phyloP scores from a whole-genome alignment of 106 monocot genomes.

The Chionographis japonica region DNA sequence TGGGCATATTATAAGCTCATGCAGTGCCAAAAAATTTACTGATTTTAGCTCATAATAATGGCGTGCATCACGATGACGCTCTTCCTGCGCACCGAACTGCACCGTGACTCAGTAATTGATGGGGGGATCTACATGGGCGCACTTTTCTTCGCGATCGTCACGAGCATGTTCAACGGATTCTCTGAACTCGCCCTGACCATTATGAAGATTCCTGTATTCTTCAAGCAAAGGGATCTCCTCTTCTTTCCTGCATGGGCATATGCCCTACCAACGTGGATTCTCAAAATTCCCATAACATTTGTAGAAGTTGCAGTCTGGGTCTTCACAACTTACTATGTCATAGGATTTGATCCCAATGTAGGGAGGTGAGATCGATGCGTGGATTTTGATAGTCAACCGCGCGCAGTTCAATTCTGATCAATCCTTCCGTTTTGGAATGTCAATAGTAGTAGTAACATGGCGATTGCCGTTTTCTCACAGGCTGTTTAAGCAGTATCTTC shows the following conservation, averaged over 20 bases:
- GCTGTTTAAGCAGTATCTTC: conserved; percentile 38
- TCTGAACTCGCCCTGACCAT: conserved; percentile 51
- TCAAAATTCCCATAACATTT: conserved; percentile 46
- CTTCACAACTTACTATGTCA: conserved; percentile 41
- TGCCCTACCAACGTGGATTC: conserved; percentile 46
- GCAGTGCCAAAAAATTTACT: background rate
- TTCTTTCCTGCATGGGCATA: conserved; percentile 61
- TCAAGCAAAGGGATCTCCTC: conserved; percentile 51
- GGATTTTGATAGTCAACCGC: no score
- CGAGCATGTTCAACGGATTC: conserved; percentile 42
- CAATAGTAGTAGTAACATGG: background rate
- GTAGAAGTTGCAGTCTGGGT: conserved; percentile 47
- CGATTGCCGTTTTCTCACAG: conserved; percentile 4
- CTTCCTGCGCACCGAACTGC: conserved; percentile 41
- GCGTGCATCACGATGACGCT: conserved; percentile 37
- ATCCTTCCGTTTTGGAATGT: background rate
- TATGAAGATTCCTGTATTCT: conserved; percentile 51
- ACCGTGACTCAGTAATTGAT: conserved; percentile 19
- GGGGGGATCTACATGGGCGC: conserved; percentile 43
- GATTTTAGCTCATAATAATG: conserved; percentile 23
- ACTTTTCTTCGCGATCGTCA: conserved; percentile 25
- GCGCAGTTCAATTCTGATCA: background rate
- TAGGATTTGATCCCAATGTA: conserved; percentile 49
- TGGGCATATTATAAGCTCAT: no score
- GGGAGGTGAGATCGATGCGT: conserved; percentile 21